Percentiles rank a stretch among this genome's conserved stretches.
phyloP scores from a whole-genome alignment of 768 basidiomycete species.

The Lactarius trivialis region DNA sequence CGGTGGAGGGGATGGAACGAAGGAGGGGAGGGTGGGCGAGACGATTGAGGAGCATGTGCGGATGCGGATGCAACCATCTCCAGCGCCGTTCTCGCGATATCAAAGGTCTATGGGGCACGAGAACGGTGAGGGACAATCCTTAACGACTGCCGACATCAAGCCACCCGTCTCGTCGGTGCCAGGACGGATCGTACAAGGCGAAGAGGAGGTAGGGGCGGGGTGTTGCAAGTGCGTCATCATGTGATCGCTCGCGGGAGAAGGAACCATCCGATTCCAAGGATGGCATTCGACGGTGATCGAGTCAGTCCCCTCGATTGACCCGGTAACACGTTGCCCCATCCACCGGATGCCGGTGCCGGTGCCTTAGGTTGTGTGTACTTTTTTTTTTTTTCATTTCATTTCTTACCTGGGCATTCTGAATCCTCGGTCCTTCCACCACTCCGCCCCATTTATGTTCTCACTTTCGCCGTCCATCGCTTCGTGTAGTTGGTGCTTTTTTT shows the following conservation, averaged over 20 bases:
- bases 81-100: conserved; percentile 62
- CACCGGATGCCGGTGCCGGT: neutral
- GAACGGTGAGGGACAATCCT: conserved; percentile 9
- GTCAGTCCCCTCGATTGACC: neutral
- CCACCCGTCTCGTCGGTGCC: conserved; percentile 9
- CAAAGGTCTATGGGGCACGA: conserved; percentile 20
- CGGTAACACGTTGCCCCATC: neutral
- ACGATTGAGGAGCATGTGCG: conserved; percentile 24
- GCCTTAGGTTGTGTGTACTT: conserved; percentile 2
- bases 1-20: neutral
- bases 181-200: conserved; percentile 23
- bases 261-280: conserved; percentile 1
- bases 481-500: conserved; percentile 4
- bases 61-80: conserved; percentile 38
- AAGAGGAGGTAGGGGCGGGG: conserved; percentile 48
- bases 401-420: neutral
- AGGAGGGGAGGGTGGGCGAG: neutral
- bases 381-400: neutral
- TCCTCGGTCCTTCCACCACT: conserved; percentile 1
- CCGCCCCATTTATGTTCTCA: neutral
- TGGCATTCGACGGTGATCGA: neutral
- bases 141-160: conserved; percentile 19
- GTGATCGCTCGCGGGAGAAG: conserved; percentile 40
- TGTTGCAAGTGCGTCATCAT: conserved; percentile 84
- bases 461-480: neutral